These are phyloP conservation scores for Brassica cretica DNA, from an alignment of 345 rosid genomes.

Conservation along the genomic window DNA sequence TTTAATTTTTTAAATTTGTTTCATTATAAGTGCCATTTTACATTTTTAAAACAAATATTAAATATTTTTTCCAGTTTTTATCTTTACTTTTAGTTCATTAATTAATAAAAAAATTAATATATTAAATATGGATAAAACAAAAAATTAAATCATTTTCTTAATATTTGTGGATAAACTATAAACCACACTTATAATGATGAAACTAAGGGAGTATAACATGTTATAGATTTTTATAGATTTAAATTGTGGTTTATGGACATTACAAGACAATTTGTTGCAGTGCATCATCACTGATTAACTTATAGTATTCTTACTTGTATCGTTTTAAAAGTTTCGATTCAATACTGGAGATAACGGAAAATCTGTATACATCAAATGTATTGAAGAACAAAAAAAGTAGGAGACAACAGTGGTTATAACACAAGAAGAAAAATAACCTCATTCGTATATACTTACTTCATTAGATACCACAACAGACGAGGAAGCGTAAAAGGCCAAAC, in stretches of 20 bases:
- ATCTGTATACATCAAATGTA: constrained; percentile 17
- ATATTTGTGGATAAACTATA: too few relatives aligned
- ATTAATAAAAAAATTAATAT: too few relatives aligned
- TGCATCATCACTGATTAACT: neutral
- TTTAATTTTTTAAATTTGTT: too few relatives aligned
- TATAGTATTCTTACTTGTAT: neutral
- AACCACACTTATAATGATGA: too few relatives aligned
- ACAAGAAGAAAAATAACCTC: neutral
- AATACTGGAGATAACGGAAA: neutral
- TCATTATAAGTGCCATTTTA: too few relatives aligned
- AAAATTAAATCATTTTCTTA: too few relatives aligned
- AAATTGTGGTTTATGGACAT: neutral
- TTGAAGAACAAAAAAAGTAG: constrained; percentile 10
- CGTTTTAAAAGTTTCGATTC: neutral
- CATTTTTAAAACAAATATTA: too few relatives aligned
- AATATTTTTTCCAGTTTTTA: too few relatives aligned
- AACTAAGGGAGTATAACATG: too few relatives aligned
- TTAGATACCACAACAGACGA: constrained; percentile 6
- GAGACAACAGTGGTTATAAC: constrained; percentile 17
- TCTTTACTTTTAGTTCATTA: too few relatives aligned
- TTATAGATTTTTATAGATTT: neutral
- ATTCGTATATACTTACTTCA: constrained; percentile 1
- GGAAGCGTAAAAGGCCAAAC: constrained; percentile 6
- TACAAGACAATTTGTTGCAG: too few relatives aligned
- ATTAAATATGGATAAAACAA: too few relatives aligned